phyloP scores from a whole-genome alignment of 2,329 filamentous ascomycete species.

The Monascus ruber region DNA sequence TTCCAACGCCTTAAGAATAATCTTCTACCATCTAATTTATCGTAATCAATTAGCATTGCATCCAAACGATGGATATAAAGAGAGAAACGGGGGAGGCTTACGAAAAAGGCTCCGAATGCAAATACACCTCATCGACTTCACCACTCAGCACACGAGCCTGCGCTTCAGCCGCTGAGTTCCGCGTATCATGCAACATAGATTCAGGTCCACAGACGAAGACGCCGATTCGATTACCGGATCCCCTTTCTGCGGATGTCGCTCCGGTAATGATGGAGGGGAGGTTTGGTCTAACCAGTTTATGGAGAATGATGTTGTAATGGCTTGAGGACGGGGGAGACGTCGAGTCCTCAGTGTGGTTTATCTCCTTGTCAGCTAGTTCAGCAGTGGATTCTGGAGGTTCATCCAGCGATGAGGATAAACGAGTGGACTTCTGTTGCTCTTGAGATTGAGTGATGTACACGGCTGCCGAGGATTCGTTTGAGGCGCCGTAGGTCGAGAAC shows the following conservation, averaged over 20 bases:
- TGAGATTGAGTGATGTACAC: constrained; percentile 12
- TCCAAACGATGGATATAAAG: neutral
- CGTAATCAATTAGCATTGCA: neutral
- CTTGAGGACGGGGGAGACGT: neutral
- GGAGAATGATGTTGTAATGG: constrained; percentile 1
- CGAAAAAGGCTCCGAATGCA: constrained; percentile 40
- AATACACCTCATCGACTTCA: constrained; percentile 26
- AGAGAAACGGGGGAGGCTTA: constrained; percentile 19
- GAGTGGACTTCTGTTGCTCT: neutral
- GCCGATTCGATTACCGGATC: constrained; percentile 8
- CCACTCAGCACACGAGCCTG: constrained; percentile 28
- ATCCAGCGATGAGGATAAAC: neutral
- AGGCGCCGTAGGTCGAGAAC: constrained; percentile 5
- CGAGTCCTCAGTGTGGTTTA: neutral
- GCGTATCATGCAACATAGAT: constrained; percentile 38
- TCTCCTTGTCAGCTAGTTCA: neutral
- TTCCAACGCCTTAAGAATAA: neutral
- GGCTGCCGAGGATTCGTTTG: constrained; percentile 10
- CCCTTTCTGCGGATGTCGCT: constrained; percentile 4
- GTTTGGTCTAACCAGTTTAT: constrained; percentile 20
- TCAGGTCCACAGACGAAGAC: constrained; percentile 35
- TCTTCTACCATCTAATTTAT: neutral
- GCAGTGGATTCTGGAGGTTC: neutral
- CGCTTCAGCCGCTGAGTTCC: constrained; percentile 35
- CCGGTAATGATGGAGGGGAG: constrained; percentile 14